Conservation (phyloP, 139 green algal genomes). For the Ettlia oleoabundans region DNA sequence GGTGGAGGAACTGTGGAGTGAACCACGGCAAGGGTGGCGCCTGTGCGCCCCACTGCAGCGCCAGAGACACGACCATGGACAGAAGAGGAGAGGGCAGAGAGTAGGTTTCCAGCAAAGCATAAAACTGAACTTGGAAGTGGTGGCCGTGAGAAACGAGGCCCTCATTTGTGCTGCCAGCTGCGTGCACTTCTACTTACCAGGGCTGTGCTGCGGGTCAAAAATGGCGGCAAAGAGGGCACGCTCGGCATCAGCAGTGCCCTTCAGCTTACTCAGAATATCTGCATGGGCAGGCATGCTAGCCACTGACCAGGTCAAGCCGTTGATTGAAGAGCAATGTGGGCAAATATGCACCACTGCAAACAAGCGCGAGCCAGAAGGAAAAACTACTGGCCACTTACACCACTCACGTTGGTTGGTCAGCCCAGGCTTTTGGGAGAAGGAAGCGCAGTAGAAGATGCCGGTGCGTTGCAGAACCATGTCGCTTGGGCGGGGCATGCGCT, state of each 20-base stretch:
- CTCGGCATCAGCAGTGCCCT: conserved; percentile 1
- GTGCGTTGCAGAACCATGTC: conserved; percentile 47
- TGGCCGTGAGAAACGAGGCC: too few species aligned
- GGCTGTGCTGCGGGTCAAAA: conserved; percentile 42
- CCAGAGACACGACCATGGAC: background rate
- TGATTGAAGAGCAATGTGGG: background rate
- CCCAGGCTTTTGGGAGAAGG: conserved; percentile 57
- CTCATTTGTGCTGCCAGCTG: background rate
- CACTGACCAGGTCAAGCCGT: background rate
- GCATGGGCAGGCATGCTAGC: background rate
- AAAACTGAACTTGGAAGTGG: background rate
- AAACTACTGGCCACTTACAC: too few species aligned
- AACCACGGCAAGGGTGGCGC: background rate
- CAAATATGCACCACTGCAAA: background rate
- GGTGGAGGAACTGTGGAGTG: conserved; percentile 12
- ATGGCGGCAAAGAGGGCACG: conserved; percentile 50
- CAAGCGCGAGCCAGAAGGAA: too few species aligned
- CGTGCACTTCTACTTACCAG: background rate
- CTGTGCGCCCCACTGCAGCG: conserved; percentile 17
- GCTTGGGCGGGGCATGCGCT: conserved; percentile 15
- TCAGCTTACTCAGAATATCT: conserved; percentile 61
- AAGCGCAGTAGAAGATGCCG: conserved; percentile 70
- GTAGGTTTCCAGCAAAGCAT: too few species aligned
- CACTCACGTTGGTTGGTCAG: conserved; percentile 65
- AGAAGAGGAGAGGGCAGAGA: background rate